Conservation (phyloP, 1,284 basidiomycete genomes). For the Ustilago curta region DNA sequence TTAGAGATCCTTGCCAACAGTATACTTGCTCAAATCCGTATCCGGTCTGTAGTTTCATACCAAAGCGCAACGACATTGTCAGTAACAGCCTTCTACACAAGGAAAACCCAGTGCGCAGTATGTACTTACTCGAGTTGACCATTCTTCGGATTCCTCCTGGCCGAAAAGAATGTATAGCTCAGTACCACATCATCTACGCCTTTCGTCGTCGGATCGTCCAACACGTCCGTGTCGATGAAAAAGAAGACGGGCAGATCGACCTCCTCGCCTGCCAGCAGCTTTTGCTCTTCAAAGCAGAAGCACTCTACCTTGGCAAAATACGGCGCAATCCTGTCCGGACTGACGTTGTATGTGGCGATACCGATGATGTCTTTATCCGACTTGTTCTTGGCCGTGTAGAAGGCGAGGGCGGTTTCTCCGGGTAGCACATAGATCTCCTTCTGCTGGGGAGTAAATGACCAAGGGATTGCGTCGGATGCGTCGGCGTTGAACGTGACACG, state of each 20-base stretch:
- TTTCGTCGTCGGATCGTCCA: slow-evolving; percentile 88
- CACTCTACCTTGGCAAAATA: slow-evolving; percentile 99
- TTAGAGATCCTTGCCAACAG: slow-evolving; percentile 54
- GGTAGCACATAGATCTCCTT: slow-evolving; percentile 90
- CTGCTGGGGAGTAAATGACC: slow-evolving; percentile 92
- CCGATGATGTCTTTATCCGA: slow-evolving; percentile 91
- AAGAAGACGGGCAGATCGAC: slow-evolving; percentile 98
- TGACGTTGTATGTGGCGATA: slow-evolving; percentile 98
- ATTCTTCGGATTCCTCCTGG: slow-evolving; percentile 70
- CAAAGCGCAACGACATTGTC: background rate
- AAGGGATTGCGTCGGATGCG: slow-evolving; percentile 86
- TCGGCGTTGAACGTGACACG: slow-evolving; percentile 97
- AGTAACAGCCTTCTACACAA: background rate
- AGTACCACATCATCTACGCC: slow-evolving; percentile 91
- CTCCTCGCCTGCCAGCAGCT: slow-evolving; percentile 92
- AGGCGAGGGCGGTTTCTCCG: slow-evolving; percentile 95
- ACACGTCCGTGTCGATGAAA: slow-evolving; percentile 96
- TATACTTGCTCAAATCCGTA: slow-evolving; percentile 61
- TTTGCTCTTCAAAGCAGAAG: slow-evolving; percentile 99
- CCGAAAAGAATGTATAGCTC: slow-evolving; percentile 95
- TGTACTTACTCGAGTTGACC: slow-evolving; percentile 64
- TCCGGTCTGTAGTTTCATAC: slow-evolving; percentile 43
- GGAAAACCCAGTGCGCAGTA: too few relatives aligned
- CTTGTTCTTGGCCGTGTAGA: slow-evolving; percentile 92
- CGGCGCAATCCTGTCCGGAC: slow-evolving; percentile 92